Percentiles rank a stretch among this genome's conserved stretches.
phyloP scores from a whole-genome alignment of 2,329 filamentous ascomycete genomes.

The Emmonsiellopsis sp. region DNA sequence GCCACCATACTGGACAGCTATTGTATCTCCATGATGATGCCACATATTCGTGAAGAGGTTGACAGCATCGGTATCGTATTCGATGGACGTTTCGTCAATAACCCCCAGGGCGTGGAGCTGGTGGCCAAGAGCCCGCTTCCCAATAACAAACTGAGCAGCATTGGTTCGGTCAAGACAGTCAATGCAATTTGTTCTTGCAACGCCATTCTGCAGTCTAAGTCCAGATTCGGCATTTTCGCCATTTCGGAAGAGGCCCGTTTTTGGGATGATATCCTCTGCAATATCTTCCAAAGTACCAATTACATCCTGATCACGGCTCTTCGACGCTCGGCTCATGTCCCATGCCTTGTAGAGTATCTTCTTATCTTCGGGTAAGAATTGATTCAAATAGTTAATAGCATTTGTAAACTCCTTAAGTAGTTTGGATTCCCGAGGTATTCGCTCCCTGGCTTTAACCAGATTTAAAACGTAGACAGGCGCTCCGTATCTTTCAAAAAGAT shows the following conservation, averaged over 20 bases:
- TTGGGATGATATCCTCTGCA: constrained; percentile 73
- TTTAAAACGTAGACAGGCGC: constrained; percentile 87
- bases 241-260: constrained; percentile 92
- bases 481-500: constrained; percentile 87
- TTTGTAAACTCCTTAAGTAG: constrained; percentile 77
- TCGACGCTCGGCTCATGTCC: constrained; percentile 96
- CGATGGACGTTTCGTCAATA: constrained; percentile 65
- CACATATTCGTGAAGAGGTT: constrained; percentile 98
- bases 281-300: constrained; percentile 86
- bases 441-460: constrained; percentile 78
- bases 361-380: constrained; percentile 73
- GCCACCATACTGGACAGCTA: constrained; percentile 93
- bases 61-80: constrained; percentile 91
- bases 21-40: constrained; percentile 94
- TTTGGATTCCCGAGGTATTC: constrained; percentile 84
- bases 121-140: constrained; percentile 82
- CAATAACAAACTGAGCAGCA: constrained; percentile 94
- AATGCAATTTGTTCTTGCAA: constrained; percentile 94
- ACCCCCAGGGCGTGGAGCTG: constrained; percentile 89
- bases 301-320: constrained; percentile 84
- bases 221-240: constrained; percentile 60
- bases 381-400: constrained; percentile 85
- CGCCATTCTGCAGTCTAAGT: constrained; percentile 73
- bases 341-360: constrained; percentile 91
- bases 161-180: constrained; percentile 96